A percentile compares a stretch with the other conserved stretches of the same genome.
phyloP scores from a whole-genome alignment of 2,329 filamentous ascomycete genomes.

The Cercospora nicotianae region DNA sequence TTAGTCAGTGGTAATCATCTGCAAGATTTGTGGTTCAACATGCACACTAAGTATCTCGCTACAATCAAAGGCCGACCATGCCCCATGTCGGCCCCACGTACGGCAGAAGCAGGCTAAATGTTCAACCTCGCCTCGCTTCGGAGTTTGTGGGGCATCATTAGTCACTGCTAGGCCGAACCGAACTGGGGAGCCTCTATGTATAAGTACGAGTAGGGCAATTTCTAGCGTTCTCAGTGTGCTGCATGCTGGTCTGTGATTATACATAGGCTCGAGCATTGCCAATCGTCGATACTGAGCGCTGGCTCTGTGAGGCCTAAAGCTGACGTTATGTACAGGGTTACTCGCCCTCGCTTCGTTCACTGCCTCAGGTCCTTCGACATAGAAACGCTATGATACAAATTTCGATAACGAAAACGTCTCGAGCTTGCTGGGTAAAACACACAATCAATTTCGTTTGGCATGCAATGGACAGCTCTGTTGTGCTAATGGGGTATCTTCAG shows the following conservation, averaged over 20 bases:
- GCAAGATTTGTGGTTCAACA: background rate
- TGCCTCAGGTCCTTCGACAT: background rate
- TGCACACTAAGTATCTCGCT: background rate
- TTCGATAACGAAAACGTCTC: background rate
- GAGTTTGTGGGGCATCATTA: background rate
- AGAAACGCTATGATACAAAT: background rate
- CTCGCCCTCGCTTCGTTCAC: background rate
- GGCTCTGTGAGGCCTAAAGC: background rate
- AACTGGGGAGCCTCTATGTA: background rate
- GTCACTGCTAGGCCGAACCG: background rate
- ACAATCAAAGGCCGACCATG: background rate
- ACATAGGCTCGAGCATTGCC: background rate
- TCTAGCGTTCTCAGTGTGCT: background rate
- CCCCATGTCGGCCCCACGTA: background rate
- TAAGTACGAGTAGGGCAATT: background rate
- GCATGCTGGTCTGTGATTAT: background rate
- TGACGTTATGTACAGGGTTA: background rate
- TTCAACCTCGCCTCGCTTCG: background rate
- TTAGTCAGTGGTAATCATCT: background rate
- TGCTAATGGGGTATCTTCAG: slow-evolving; percentile 28
- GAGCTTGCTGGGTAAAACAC: background rate
- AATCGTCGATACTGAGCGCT: background rate
- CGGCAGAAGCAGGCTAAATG: slow-evolving; percentile 1
- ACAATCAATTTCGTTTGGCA: background rate
- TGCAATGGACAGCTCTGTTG: slow-evolving; percentile 3